Conservation (phyloP, 2,329 filamentous ascomycete species). For the Penicillium capsulatum region DNA sequence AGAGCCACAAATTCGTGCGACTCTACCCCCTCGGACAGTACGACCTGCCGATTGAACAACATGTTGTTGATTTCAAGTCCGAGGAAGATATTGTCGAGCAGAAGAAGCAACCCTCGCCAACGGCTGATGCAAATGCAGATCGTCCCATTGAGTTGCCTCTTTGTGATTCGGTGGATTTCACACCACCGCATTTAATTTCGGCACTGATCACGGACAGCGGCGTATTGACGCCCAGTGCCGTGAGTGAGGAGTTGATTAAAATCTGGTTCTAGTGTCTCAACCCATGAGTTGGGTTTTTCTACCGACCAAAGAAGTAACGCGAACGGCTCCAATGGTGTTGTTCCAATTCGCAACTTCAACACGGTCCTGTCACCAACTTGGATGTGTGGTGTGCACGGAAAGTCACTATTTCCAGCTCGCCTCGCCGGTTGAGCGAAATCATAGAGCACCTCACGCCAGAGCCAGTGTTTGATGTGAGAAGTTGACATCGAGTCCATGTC, state of each 20-base stretch:
- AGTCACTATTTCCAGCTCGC: too few species aligned
- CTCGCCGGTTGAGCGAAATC: too few species aligned
- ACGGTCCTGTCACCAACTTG: too few species aligned
- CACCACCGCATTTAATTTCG: slow-evolving; percentile 58
- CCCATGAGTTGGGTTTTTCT: too few species aligned
- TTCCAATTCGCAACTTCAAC: too few species aligned
- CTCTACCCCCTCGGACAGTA: slow-evolving; percentile 78
- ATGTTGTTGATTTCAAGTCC: slow-evolving; percentile 68
- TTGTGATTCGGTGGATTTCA: slow-evolving; percentile 46
- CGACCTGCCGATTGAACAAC: slow-evolving; percentile 75
- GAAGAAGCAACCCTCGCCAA: slow-evolving; percentile 41
- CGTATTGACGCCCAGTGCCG: slow-evolving; percentile 60
- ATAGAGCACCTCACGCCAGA: background rate
- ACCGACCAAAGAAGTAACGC: too few species aligned
- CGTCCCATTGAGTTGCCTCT: slow-evolving; percentile 21
- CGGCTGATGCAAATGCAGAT: slow-evolving; percentile 20
- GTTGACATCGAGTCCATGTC: too few species aligned
- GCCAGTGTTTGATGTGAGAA: too few species aligned
- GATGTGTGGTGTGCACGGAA: too few species aligned
- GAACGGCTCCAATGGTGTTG: too few species aligned
- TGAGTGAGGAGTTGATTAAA: slow-evolving; percentile 65
- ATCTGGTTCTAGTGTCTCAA: slow-evolving; percentile 52
- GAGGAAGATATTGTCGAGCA: slow-evolving; percentile 47
- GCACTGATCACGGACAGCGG: slow-evolving; percentile 63
- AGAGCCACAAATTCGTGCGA: slow-evolving; percentile 95